Conservation (phyloP, 169 alveolate species). For the Cryptosporidium tyzzeri region DNA sequence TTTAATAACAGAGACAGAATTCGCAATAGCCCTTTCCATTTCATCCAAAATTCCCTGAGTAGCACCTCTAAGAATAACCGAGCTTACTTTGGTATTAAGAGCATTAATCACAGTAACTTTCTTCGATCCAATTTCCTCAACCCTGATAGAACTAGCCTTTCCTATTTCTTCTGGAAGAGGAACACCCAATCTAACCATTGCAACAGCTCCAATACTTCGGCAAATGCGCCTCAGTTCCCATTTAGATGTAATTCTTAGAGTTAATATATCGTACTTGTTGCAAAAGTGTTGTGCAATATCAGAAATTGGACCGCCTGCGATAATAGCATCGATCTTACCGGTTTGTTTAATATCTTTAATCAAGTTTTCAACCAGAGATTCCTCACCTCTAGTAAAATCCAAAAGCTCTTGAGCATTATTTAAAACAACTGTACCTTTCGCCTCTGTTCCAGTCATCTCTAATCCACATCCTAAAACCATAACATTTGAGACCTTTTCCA, state of each 20-base stretch:
- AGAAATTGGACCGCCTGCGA: slow-evolving; percentile 95
- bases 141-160: slow-evolving; percentile 90
- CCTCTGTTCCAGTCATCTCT: slow-evolving; percentile 94
- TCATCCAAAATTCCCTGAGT: slow-evolving; percentile 97
- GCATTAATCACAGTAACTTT: slow-evolving; percentile 87
- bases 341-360: slow-evolving; percentile 88
- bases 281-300: slow-evolving; percentile 97
- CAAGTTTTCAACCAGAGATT: slow-evolving; percentile 89
- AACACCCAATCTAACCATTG: slow-evolving; percentile 92
- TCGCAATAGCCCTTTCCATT: slow-evolving; percentile 98
- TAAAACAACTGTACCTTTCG: slow-evolving; percentile 98
- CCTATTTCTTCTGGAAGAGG: slow-evolving; percentile 98
- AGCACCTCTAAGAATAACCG: slow-evolving; percentile 97
- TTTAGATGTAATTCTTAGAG: slow-evolving; percentile 91
- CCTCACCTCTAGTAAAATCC: slow-evolving; percentile 93
- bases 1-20: slow-evolving; percentile 91
- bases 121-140: slow-evolving; percentile 94
- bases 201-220: slow-evolving; percentile 94
- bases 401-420: slow-evolving; percentile 96
- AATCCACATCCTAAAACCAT: slow-evolving; percentile 97
- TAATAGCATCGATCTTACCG: slow-evolving; percentile 93
- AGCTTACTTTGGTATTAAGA: slow-evolving; percentile 84
- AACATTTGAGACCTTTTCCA: slow-evolving; percentile 91
- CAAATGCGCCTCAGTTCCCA: slow-evolving; percentile 96
- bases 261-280: slow-evolving; percentile 95